Evolutionary conservation across 805 yeast genomes (phyloP), one percentile per base, ranked within the genome.

Genomic region (Metschnikowia orientalis): DNA sequence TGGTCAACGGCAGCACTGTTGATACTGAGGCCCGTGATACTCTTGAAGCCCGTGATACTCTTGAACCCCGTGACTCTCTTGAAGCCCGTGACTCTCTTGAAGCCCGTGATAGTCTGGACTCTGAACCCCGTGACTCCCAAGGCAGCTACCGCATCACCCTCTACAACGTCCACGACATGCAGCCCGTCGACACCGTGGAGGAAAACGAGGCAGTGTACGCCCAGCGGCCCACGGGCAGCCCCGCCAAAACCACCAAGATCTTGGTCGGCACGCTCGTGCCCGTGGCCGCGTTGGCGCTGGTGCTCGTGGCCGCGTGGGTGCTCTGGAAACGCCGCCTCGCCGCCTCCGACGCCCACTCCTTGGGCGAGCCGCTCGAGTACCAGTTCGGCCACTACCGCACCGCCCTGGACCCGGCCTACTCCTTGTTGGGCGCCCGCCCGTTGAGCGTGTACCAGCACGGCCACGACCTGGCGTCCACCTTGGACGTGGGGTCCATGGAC

Each of bases 401-500:
- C 2, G 37, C 34, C 8, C 47, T 43, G 48, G 48, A 43, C 23
- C 47, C 28, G 25, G 38, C 26, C 2, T 32, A 32, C 23, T 35
- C 43, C 2, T 19, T 40, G 3, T 15, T 45, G 19, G 37, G 37
- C 2, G 40, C 34, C 12, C 25, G 35, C 10, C 45, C 47, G 3
- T 34, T 42, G 31, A 36, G 39, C 18, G 26, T 42, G 17, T 43
- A 34, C 36, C 34, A 21, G 18, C 37, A 34, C 14, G 15, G 8
- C 6, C 55, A 57, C 38, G 70, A 66, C 34, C 50, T 59, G 3
- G 48, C 39, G 19, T 60, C 66, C 2, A 63, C 71, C 1, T 42
- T 66, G 19, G 79, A 71, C 31, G 69, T 58, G 17, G 54, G 67
- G 7, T 72, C 78, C 4, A 67, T 75, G 15, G 68, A 67, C 38